Evolutionary conservation across 495 filamentous ascomycete species (phyloP).

Genomic region (Pseudomonodictys pantanalensis): DNA sequence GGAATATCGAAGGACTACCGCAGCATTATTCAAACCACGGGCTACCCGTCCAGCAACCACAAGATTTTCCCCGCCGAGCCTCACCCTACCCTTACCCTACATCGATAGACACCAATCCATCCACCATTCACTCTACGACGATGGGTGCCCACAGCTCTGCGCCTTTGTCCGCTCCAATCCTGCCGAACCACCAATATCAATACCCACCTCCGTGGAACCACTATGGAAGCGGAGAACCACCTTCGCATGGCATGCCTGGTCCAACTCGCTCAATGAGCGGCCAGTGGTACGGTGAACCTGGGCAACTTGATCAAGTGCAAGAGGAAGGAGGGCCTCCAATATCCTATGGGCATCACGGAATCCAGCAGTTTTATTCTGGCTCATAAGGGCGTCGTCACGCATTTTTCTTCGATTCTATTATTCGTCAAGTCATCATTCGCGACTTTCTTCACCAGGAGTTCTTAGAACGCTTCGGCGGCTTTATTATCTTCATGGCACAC

Average conservation of each 20-base stretch:
- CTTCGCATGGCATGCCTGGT: conserved; percentile 11
- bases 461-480: too few relatives aligned
- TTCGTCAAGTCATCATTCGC: not conserved
- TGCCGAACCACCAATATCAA: conserved; percentile 19
- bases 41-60: conserved; percentile 16
- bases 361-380: conserved; percentile 24
- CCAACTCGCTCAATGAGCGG: conserved; percentile 18
- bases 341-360: conserved; percentile 11
- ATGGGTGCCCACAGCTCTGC: not conserved
- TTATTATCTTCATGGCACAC: too few relatives aligned
- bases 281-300: conserved; percentile 26
- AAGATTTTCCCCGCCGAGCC: conserved; percentile 25
- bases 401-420: not conserved
- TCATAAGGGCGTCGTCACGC: not conserved
- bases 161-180: conserved; percentile 25
- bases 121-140: conserved; percentile 11
- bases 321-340: conserved; percentile 17
- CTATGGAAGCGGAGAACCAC: conserved; percentile 5
- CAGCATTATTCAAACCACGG: conserved; percentile 19
- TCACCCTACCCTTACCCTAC: conserved; percentile 28
- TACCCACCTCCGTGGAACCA: conserved; percentile 21
- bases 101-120: conserved; percentile 24
- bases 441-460: too few relatives aligned
- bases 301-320: conserved; percentile 22
- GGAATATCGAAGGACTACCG: conserved; percentile 35